phyloP scores from a whole-genome alignment of 139 green algal species.

The Chlamydomonas applanata region DNA sequence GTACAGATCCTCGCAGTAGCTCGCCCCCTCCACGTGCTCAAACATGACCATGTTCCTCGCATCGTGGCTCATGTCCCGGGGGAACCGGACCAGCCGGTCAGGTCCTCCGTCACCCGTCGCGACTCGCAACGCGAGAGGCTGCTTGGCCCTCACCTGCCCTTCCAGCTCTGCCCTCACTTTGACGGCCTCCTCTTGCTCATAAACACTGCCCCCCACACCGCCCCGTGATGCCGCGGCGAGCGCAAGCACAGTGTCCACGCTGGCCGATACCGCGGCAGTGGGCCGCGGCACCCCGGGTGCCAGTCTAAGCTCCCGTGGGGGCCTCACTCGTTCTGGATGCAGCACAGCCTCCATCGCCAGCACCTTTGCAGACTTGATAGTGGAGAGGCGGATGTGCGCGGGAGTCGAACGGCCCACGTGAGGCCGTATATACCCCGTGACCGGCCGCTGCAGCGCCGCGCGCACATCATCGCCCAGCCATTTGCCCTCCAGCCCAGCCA shows the following conservation, averaged over 20 bases:
- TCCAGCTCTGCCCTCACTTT: constrained; percentile 8
- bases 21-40: constrained; percentile 44
- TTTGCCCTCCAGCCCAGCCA: not conserved
- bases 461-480: constrained; percentile 19
- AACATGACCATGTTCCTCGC: constrained; percentile 42
- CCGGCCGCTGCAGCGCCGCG: not conserved
- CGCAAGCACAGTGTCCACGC: constrained; percentile 10
- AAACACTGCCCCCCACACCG: too few species aligned
- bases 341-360: not conserved
- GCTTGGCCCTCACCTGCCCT: not conserved
- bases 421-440: not conserved
- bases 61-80: constrained; percentile 15
- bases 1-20: constrained; percentile 39
- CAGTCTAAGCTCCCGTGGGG: constrained; percentile 1
- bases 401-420: not conserved
- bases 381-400: not conserved
- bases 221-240: not conserved
- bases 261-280: constrained; percentile 19
- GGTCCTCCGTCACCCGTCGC: constrained; percentile 44
- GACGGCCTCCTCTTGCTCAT: not conserved
- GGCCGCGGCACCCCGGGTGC: constrained; percentile 18
- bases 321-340: not conserved
- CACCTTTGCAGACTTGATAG: constrained; percentile 1
- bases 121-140: constrained; percentile 9
- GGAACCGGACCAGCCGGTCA: constrained; percentile 39